Conservation (phyloP, 768 basidiomycete genomes). For the Asterophora lycoperdoides region DNA sequence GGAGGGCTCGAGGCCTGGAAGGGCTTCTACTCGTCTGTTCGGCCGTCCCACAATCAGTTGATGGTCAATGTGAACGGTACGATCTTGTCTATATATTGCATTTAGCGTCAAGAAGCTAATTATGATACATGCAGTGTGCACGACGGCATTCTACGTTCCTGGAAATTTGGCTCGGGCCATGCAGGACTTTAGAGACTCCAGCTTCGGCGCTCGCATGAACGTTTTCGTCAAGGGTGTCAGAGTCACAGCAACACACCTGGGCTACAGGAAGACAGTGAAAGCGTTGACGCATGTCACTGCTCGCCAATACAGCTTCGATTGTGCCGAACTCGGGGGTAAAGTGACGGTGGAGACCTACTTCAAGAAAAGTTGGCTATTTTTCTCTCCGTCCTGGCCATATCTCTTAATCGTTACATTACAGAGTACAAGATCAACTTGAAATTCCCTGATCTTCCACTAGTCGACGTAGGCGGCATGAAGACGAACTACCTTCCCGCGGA, state of each 20-base stretch:
- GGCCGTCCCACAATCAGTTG: constrained; percentile 50
- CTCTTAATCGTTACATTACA: constrained; percentile 22
- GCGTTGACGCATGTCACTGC: constrained; percentile 45
- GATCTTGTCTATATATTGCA: constrained; percentile 18
- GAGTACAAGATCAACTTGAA: constrained; percentile 57
- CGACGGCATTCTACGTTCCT: constrained; percentile 56
- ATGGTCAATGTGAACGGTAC: constrained; percentile 64
- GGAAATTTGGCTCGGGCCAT: constrained; percentile 67
- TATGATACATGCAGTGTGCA: constrained; percentile 36
- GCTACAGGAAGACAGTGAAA: constrained; percentile 73
- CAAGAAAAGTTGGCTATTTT: constrained; percentile 48
- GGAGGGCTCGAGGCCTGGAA: constrained; percentile 53
- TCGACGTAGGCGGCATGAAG: constrained; percentile 54
- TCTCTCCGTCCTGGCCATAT: constrained; percentile 29
- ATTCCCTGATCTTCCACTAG: constrained; percentile 48
- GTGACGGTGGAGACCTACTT: constrained; percentile 70
- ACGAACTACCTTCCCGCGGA: constrained; percentile 60
- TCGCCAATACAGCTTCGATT: constrained; percentile 47
- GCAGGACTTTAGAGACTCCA: constrained; percentile 45
- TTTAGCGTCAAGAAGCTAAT: background rate
- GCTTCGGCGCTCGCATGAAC: constrained; percentile 55
- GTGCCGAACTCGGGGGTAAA: constrained; percentile 47
- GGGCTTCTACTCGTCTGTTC: constrained; percentile 59
- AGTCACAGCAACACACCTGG: constrained; percentile 62
- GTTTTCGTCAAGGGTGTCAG: constrained; percentile 65